Base-by-base conservation (phyloP, 805 yeast species). In the Metschnikowia reukaufii region DNA sequence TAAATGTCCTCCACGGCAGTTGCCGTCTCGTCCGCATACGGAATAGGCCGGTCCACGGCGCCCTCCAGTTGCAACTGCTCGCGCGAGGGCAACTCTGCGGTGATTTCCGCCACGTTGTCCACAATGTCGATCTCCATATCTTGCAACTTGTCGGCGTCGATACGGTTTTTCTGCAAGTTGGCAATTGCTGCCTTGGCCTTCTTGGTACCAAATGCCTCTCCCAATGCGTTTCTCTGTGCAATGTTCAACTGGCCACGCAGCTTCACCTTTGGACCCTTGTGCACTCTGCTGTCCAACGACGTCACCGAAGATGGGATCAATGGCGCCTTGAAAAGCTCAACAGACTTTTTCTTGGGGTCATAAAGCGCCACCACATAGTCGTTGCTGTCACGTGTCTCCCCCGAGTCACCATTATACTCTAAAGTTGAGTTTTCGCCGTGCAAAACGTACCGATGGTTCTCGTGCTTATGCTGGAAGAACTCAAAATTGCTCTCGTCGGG, bases 151-250 rank as follows among this genome's bases (percentile, higher is more conserved):
- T 82, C 95, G 2, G 96, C 78, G 63, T 94, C 97, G 61, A 94
- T 83, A 58, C 86, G 78, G 69, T 94, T 94, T 65, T 86, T 82
- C 60, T 84, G 94, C 59, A 82, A 68, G 63, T 85, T 92, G 42
- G 79, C 72, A 60, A 94, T 86, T 30, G 96, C 96, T 58, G 88
- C 86, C 72, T 89, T 92, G 52, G 97, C 97, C 72, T 83, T 91
- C 72, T 88, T 91, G 48, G 99, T 92, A 77, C 99, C 99, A 59
- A 94, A 94, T 2, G 94, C 95, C 68, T 89, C 92, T 61, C 99
- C 99, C 61, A 94, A 77, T 1, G 88, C 86, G 47, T 81, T 87
- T 64, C 97, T 80, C 68, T 88, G 88, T 15, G 74, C 70, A 48
- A 77, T 71, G 57, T 76, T 68, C 51, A 72, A 68, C 32, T 70